phyloP scores from a whole-genome alignment of 441 rosid species.

The Gossypium aridum region DNA sequence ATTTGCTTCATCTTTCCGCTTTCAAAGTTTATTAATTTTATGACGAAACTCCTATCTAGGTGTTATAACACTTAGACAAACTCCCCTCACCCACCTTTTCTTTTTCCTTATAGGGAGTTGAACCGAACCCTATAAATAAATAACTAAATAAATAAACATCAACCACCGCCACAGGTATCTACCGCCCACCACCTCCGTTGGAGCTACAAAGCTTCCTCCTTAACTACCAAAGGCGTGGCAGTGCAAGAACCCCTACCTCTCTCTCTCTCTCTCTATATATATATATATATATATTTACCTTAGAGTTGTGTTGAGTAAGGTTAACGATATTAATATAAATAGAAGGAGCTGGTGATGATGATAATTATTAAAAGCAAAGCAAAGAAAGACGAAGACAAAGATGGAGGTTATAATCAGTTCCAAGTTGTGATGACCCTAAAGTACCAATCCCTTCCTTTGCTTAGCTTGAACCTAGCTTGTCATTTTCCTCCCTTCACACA shows the following conservation, averaged over 20 bases:
- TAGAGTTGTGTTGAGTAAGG: neutral
- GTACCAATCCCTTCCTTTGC: neutral
- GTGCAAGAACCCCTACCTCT: neutral
- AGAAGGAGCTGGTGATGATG: neutral
- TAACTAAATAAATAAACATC: neutral
- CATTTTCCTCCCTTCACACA: constrained; percentile 7
- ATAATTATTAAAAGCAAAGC: neutral
- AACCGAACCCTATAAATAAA: neutral
- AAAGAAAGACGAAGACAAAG: neutral
- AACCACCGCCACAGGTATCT: neutral
- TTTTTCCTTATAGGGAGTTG: neutral
- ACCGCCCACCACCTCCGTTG: neutral
- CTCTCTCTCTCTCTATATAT: neutral
- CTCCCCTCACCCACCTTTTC: neutral
- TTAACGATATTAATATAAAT: neutral
- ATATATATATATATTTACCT: too few species aligned
- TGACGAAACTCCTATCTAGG: neutral
- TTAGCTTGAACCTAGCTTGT: neutral
- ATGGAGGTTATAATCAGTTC: neutral
- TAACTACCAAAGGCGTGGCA: neutral
- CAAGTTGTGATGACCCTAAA: neutral
- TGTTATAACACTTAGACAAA: neutral
- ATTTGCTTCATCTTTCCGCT: constrained; percentile 3
- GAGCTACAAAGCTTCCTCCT: neutral
- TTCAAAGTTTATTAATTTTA: neutral